Evolutionary conservation across 1,284 basidiomycete species (phyloP).

Genomic region (Agaricales sp.): DNA sequence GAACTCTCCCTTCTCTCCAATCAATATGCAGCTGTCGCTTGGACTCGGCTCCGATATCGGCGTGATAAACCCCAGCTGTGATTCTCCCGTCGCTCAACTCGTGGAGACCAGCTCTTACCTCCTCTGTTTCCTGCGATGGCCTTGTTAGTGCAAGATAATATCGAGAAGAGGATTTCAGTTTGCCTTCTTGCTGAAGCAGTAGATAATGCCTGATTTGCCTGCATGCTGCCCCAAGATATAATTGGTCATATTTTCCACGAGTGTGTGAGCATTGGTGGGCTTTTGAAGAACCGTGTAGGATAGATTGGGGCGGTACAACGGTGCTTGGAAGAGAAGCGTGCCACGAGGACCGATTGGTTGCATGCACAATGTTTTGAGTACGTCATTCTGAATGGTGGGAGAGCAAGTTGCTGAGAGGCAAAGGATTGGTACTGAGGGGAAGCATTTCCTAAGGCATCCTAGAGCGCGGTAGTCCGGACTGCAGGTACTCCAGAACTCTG

Average conservation of each 20-base stretch:
- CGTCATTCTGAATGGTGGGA: slow-evolving; percentile 67
- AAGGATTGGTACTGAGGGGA: slow-evolving; percentile 74
- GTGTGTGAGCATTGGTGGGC: slow-evolving; percentile 42
- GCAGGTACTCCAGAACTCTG: slow-evolving; percentile 31
- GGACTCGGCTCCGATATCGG: slow-evolving; percentile 50
- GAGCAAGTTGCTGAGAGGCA: slow-evolving; percentile 85
- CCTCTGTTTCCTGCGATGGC: slow-evolving; percentile 57
- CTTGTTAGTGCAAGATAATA: not conserved
- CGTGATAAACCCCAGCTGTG: slow-evolving; percentile 84
- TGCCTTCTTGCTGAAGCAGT: slow-evolving; percentile 78
- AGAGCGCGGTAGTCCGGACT: slow-evolving; percentile 83
- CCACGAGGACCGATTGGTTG: slow-evolving; percentile 48
- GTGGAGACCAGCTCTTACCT: slow-evolving; percentile 53
- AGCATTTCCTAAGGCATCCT: slow-evolving; percentile 58
- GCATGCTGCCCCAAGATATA: slow-evolving; percentile 70
- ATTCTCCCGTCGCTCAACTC: slow-evolving; percentile 55
- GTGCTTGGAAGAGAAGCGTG: slow-evolving; percentile 82
- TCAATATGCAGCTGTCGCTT: slow-evolving; percentile 69
- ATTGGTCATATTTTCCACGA: slow-evolving; percentile 51
- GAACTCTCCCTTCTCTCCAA: slow-evolving; percentile 72
- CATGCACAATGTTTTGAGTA: slow-evolving; percentile 68
- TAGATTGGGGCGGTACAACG: slow-evolving; percentile 83
- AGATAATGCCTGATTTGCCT: slow-evolving; percentile 83
- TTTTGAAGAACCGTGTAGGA: slow-evolving; percentile 74
- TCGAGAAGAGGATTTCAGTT: slow-evolving; percentile 3